Conservation (phyloP, 805 yeast genomes). For the Candida pseudoglaebosa region DNA sequence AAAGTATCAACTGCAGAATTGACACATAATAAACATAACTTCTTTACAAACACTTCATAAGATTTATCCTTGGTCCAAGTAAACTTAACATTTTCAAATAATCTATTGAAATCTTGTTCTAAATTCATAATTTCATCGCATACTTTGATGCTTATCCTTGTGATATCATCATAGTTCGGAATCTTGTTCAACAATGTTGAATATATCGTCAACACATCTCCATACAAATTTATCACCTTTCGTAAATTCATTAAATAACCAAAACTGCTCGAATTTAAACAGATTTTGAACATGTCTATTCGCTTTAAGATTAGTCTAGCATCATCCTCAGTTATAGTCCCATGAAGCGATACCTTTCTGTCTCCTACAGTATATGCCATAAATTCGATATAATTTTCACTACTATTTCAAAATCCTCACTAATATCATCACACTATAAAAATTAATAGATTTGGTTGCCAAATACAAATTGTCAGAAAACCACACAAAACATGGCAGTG, state of each 20-base stretch:
- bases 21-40: conserved; percentile 15
- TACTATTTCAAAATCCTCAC: neutral
- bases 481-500: conserved; percentile 27
- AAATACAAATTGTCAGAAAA: neutral
- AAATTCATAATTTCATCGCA: conserved; percentile 18
- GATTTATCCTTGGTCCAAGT: conserved; percentile 13
- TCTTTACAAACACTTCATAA: conserved; percentile 23
- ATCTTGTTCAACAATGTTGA: conserved; percentile 35
- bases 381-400: neutral
- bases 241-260: conserved; percentile 24
- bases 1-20: conserved; percentile 15
- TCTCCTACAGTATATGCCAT: conserved; percentile 42
- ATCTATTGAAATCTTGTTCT: conserved; percentile 28
- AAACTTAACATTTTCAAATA: conserved; percentile 13
- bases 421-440: neutral
- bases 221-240: conserved; percentile 31
- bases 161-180: conserved; percentile 39
- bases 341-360: conserved; percentile 22
- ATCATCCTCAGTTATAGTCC: conserved; percentile 19
- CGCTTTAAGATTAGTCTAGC: conserved; percentile 24
- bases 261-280: conserved; percentile 29
- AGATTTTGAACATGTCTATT: conserved; percentile 26
- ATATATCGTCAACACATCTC: conserved; percentile 37
- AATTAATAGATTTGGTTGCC: too few relatives aligned
- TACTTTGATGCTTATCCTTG: conserved; percentile 24